A percentile compares a stretch with the other conserved stretches of the same genome.
Evolutionary conservation across 106 monocot species (phyloP).

Genomic region (Gastrodia elata): DNA sequence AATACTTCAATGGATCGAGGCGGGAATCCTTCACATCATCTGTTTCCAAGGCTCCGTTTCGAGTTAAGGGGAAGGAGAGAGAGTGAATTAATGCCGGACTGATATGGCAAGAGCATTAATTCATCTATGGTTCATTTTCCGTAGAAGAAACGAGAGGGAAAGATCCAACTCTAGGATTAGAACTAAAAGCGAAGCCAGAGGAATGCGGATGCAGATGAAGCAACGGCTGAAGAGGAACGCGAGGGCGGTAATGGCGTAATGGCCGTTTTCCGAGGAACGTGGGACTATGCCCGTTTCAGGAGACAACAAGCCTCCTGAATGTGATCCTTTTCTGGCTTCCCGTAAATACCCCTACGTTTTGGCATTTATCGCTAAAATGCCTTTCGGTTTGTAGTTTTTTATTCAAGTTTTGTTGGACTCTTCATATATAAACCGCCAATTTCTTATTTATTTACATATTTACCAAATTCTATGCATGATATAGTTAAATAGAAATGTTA

Average conservation of each 20-base stretch:
- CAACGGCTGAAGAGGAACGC: constrained; percentile 6
- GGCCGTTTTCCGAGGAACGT: constrained; percentile 21
- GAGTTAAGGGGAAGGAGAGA: background rate
- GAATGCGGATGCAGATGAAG: background rate
- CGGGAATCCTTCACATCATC: background rate
- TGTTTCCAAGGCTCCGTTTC: background rate
- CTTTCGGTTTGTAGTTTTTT: no score
- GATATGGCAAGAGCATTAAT: background rate
- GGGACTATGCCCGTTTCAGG: constrained; percentile 16
- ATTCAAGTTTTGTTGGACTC: no score
- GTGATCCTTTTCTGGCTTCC: background rate
- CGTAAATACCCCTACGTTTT: background rate
- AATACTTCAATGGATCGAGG: constrained; percentile 1
- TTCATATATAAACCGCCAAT: no score
- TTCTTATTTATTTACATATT: no score
- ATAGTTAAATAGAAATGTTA: no score
- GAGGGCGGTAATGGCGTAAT: background rate
- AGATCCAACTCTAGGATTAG: constrained; percentile 9
- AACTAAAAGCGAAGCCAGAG: background rate
- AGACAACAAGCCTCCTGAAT: constrained; percentile 6
- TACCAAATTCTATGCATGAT: no score
- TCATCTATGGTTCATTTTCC: background rate
- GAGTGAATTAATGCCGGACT: background rate
- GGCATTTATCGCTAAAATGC: background rate
- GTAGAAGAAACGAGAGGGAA: no score